Evolutionary conservation across 2,329 filamentous ascomycete genomes (phyloP), one percentile per base, ranked within the genome.

Genomic region (Dendryphion nanum): DNA sequence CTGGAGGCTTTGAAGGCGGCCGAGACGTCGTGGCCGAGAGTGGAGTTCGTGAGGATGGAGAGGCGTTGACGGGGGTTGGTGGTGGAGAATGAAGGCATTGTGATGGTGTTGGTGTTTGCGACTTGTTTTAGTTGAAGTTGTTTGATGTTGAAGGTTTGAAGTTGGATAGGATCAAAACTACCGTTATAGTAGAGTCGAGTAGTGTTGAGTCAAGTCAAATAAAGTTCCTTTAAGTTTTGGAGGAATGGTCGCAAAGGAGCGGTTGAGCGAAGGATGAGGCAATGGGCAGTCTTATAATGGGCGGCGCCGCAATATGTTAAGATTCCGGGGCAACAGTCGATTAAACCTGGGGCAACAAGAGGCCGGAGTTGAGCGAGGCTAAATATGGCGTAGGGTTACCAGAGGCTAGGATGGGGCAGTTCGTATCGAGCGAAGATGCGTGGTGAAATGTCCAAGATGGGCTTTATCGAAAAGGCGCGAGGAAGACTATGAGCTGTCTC

Each of bases 41-140:
- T 62, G 16, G 61, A 57, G 55, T 66, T 63, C 38, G 63, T 67
- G 47, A 65, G 53, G 59, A 69, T 61, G 35, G 64, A 66, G 44
- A 69, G 66, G 54, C 63, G 64, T 45, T 66, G 59, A 49, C 65
- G 66, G 33, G 64, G 64, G 52, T 58, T 59, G 48, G 50, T 48
- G 41, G 46, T 42, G 17, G 46, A 31, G 30, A 48, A 45, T 36
- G 56, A 35, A 46, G 61, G 57, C 61, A 61, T 66, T 40, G 26
- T 24, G 20, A 30, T 41, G 18, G 37, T 35, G n/a, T n/a, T 26
- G 21, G 24, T 40, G 23, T 26, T 26, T 8, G n/a, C n/a, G 23
- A 10, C n/a, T 8, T 26, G 23, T 10, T 26, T 10, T 8, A 10
- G 23, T 8, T 26, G 23, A 26, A 13, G 31, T 35, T 8, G 12